Percentiles rank a stretch among this genome's conserved stretches.
Conservation (phyloP, 2,329 filamentous ascomycete genomes). For the Cryphonectria naterciae region DNA sequence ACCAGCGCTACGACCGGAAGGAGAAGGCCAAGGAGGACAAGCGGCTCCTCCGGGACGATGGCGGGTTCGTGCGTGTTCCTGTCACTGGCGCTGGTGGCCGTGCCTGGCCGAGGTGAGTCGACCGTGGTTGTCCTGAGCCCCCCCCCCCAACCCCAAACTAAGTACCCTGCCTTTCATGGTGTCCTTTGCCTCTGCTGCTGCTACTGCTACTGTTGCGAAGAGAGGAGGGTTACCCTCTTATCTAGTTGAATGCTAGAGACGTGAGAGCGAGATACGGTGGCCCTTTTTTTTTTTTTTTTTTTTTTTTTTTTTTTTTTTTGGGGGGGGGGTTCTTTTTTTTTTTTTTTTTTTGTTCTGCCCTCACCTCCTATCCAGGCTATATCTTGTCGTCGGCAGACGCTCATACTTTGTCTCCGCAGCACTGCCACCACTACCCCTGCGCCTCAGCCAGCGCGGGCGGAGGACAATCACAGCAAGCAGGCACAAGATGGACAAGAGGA, state of each 20-base stretch:
- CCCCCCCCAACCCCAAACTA: too few relatives aligned
- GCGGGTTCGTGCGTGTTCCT: not conserved
- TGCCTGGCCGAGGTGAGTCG: not conserved
- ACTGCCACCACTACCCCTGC: not conserved
- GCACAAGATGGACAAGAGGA: slow-evolving; percentile 7
- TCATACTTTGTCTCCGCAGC: slow-evolving; percentile 8
- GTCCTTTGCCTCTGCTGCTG: not conserved
- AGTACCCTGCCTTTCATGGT: not conserved
- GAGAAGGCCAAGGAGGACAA: not conserved
- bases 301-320: not conserved
- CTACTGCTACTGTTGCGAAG: too few relatives aligned
- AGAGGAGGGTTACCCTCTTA: too few relatives aligned
- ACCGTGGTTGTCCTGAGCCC: not conserved
- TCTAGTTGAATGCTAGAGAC: too few relatives aligned
- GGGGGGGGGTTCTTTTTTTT: too few relatives aligned
- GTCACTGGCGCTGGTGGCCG: not conserved
- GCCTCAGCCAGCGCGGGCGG: slow-evolving; percentile 20
- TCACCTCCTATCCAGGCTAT: not conserved
- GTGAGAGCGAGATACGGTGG: not conserved
- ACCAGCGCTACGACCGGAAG: not conserved
- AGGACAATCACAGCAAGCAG: slow-evolving; percentile 9
- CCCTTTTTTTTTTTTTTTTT: too few relatives aligned
- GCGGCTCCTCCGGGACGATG: too few relatives aligned
- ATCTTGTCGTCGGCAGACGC: not conserved
- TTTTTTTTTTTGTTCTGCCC: not conserved